phyloP scores from a whole-genome alignment of 345 rosid genomes.

The Lepidium didymum region DNA sequence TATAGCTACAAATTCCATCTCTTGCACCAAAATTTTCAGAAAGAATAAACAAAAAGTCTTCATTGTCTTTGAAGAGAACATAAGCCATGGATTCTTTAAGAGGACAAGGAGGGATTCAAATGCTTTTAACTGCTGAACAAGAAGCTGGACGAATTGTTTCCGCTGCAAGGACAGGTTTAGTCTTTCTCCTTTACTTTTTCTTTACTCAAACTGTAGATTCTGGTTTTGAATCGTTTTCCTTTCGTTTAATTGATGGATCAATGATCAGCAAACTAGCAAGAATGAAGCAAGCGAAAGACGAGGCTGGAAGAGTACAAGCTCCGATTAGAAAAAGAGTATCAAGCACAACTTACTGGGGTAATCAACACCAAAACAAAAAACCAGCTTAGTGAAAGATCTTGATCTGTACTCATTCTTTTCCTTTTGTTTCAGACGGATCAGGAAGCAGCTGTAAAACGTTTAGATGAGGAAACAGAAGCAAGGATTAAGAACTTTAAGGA shows the following conservation, averaged over 20 bases:
- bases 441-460: conserved; percentile 21
- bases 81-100: conserved; percentile 28
- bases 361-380: background rate
- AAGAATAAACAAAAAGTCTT: conserved; percentile 10
- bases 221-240: background rate
- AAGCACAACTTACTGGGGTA: conserved; percentile 29
- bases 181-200: background rate
- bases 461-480: conserved; percentile 26
- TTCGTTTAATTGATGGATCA: background rate
- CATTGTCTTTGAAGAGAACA: conserved; percentile 6
- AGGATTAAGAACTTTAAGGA: conserved; percentile 22
- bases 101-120: conserved; percentile 35
- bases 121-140: conserved; percentile 36
- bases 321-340: conserved; percentile 28
- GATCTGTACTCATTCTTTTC: background rate
- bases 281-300: conserved; percentile 36
- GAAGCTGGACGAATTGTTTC: conserved; percentile 30
- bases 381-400: background rate
- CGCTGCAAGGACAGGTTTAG: conserved; percentile 26
- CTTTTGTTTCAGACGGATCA: conserved; percentile 22
- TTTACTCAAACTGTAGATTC: background rate
- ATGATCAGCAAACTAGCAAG: conserved; percentile 29
- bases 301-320: conserved; percentile 26
- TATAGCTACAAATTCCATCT: conserved; percentile 10
- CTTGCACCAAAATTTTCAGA: background rate